phyloP scores from a whole-genome alignment of 73 alveolate species.

The Uronychia setigera region DNA sequence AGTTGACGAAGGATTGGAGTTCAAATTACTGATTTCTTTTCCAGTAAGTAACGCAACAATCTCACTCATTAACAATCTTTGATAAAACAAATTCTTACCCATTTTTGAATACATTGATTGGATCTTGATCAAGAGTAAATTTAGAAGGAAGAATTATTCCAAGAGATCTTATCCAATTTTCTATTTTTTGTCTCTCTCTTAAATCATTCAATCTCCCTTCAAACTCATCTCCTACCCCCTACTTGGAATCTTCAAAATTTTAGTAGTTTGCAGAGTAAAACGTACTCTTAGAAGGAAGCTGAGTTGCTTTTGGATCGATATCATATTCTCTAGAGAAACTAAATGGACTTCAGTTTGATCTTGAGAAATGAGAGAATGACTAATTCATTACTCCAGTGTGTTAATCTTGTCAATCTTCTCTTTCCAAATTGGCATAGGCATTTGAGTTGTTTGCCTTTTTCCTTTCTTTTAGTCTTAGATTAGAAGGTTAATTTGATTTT shows the following conservation, averaged over 20 bases:
- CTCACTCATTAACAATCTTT: slow-evolving; percentile 27
- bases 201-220: neutral
- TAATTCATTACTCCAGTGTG: too few species aligned
- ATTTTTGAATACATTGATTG: slow-evolving; percentile 35
- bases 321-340: neutral
- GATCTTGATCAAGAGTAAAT: slow-evolving; percentile 2
- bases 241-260: neutral
- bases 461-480: neutral
- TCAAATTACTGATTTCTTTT: slow-evolving; percentile 18
- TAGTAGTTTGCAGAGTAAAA: neutral
- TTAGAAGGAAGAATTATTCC: neutral
- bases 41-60: slow-evolving; percentile 35
- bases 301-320: neutral
- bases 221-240: neutral
- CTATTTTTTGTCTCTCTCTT: neutral
- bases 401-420: neutral
- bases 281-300: neutral
- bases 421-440: neutral
- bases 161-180: neutral
- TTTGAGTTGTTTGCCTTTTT: neutral
- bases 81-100: too few species aligned
- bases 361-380: neutral
- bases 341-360: neutral
- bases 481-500: neutral
- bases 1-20: slow-evolving; percentile 34